Evolutionary conservation across 2,329 filamentous ascomycete genomes (phyloP).

Genomic region (Diaporthe vexans): DNA sequence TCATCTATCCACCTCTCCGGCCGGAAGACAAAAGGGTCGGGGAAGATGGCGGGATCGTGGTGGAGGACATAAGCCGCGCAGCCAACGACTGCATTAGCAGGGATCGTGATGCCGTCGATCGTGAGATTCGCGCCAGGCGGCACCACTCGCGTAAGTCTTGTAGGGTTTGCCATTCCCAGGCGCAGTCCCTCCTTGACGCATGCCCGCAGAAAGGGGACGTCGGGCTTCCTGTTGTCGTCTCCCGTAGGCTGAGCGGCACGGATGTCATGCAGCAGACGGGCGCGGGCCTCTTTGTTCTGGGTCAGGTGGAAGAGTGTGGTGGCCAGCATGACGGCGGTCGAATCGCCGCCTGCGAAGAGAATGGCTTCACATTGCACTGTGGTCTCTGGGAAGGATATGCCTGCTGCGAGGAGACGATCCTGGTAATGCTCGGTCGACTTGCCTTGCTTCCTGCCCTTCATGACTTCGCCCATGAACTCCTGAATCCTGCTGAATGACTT

Average conservation of each 20-base stretch:
- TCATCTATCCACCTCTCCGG: slow-evolving; percentile 45
- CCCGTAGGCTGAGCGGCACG: slow-evolving; percentile 65
- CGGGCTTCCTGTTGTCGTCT: slow-evolving; percentile 59
- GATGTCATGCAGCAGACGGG: slow-evolving; percentile 57
- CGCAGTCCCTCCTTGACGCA: slow-evolving; percentile 44
- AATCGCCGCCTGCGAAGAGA: slow-evolving; percentile 66
- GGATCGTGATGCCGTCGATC: slow-evolving; percentile 66
- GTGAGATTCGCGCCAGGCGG: slow-evolving; percentile 35
- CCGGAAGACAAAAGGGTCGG: slow-evolving; percentile 39
- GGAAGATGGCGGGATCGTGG: slow-evolving; percentile 44
- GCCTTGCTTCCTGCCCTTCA: not conserved
- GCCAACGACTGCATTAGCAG: slow-evolving; percentile 72
- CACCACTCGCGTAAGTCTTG: slow-evolving; percentile 41
- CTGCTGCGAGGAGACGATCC: slow-evolving; percentile 19
- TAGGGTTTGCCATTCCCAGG: slow-evolving; percentile 43
- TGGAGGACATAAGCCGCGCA: slow-evolving; percentile 74
- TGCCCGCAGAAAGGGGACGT: slow-evolving; percentile 62
- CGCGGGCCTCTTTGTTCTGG: slow-evolving; percentile 63
- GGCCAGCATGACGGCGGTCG: slow-evolving; percentile 64
- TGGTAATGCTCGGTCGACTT: slow-evolving; percentile 17
- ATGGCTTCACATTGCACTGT: slow-evolving; percentile 28
- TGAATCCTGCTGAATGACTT: slow-evolving; percentile 6
- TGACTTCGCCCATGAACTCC: slow-evolving; percentile 11
- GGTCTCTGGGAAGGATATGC: slow-evolving; percentile 21
- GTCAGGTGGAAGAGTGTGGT: slow-evolving; percentile 71